Evolutionary conservation across 2,329 filamentous ascomycete genomes (phyloP).

Genomic region (Coniochaeta sp.): DNA sequence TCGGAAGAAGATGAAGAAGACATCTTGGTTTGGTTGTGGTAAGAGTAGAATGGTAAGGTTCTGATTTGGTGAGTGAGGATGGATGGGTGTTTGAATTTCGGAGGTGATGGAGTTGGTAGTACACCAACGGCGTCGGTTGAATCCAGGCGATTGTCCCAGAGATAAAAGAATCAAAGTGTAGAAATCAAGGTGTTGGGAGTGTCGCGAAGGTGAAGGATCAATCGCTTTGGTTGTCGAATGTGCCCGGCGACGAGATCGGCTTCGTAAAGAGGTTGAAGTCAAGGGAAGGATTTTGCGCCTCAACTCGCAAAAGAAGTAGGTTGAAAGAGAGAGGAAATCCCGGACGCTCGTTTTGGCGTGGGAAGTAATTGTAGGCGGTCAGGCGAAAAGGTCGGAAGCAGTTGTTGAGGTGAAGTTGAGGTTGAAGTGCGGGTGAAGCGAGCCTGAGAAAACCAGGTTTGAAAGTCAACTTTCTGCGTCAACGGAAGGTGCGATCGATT

Average conservation of each 20-base stretch:
- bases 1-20: slow-evolving; percentile 1
- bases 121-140: neutral
- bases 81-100: neutral
- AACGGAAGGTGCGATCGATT: neutral
- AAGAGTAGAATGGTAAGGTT: neutral
- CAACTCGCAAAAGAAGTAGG: neutral
- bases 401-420: neutral
- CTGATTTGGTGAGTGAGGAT: neutral
- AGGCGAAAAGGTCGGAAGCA: too few species aligned
- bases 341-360: neutral
- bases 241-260: neutral
- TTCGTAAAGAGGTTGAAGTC: neutral
- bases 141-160: neutral
- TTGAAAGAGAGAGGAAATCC: neutral
- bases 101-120: neutral
- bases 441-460: neutral
- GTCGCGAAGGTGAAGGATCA: neutral
- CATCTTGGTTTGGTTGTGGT: neutral
- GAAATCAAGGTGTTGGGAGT: neutral
- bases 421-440: neutral
- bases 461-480: neutral
- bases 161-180: neutral
- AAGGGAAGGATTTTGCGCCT: too few species aligned
- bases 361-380: too few species aligned
- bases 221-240: neutral